Base-by-base conservation (phyloP, 2,329 filamentous ascomycete genomes). In the Incumbomyces lentus region DNA sequence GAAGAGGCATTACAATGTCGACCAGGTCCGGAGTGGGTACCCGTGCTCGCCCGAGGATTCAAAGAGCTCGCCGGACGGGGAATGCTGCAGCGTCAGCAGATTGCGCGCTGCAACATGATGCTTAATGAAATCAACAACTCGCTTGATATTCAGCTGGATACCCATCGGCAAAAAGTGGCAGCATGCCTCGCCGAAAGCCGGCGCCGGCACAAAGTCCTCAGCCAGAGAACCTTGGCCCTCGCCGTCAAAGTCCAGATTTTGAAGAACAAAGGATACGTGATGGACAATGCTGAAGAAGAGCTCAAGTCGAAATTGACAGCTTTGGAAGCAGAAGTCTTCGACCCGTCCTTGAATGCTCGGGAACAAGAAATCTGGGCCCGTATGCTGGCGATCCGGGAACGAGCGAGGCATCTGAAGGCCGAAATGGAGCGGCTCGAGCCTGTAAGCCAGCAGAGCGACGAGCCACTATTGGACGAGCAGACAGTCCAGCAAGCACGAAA, bases 331-430 rank as follows among this genome's bases (percentile, higher is more conserved):
- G 68, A 69, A 41, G 74, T 79, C 2, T 75, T 77, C 43, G 78
- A 82, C 55, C 78, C 79, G 0, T 71, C 73, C 4, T 67, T 81
- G 39, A 71, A 70, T 37, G 79, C 76, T 3, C 66, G 78, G 17
- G 74, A 75, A 49, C 79, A 82, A 59, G 78, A 82, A 61, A 77
- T 82, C 47, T 82, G 79, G 79, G 79, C 79, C 26, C 67, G 79
- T 33, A 80, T 82, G 78, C 69, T 80, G 40, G 72, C 73, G 6
- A 71, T 82, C 44, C 66, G 77, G 46, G 77, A 81, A 57, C 66
- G 77, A 46, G 73, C 75, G 39, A 72, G 73, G 55, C 70, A 74
- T 56, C 59, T 82, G 47, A 75, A 81, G 55, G 65, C 69, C 50
- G 78, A 82, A 62, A 72, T 78, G 47, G 76, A 80, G 59, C 71